Evolutionary conservation across 805 yeast genomes (phyloP), one percentile per base, ranked within the genome.

Genomic region (Sugiyamaella americana): DNA sequence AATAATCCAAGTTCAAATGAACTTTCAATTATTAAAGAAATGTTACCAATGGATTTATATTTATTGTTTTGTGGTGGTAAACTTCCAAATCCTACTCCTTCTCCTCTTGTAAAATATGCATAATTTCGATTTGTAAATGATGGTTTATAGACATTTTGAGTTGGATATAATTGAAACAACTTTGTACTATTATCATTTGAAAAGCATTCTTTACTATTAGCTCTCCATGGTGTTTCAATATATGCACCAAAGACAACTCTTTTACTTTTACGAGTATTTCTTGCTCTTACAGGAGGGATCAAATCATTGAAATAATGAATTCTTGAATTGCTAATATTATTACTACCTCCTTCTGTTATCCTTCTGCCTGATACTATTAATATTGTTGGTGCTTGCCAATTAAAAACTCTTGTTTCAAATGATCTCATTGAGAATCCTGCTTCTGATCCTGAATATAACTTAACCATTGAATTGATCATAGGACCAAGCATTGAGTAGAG

Each of bases 351-450:
- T 3, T 52, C 29, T 32, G 36, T 22, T 3, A 61, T 47, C 13
- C 53, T 60, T 54, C 71, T 74, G 0, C 97, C 98, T 2, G 78
- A 74, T 0, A 91, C 69, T 0, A 89, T 50, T 5, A 89, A 54
- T 1, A 91, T 61, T 0, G 95, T 78, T 0, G 96, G 95, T 0
- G 95, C 93, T 55, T 78, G 80, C 96, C 97, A 91, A 56, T 88
- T 87, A 69, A 87, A 79, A 0, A 83, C 84, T 52, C 82, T 86
- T 47, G 82, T 75, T 64, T 89, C 96, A 48, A 91, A 74, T 0
- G 96, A 83, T 24, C 95, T 68, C 75, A 89, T 86, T 0, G 96
- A 86, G 61, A 85, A 91, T 1, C 98, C 98, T 42, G 80, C 71
- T 41, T 78, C 82, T 6, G 87, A 68, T 0, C 94, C 96, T 5